Percentiles rank a stretch among this genome's conserved stretches.
These are phyloP conservation scores for Aureobasidium leucospermi DNA, from an alignment of 2,329 filamentous ascomycete species.

Conservation along the genomic window DNA sequence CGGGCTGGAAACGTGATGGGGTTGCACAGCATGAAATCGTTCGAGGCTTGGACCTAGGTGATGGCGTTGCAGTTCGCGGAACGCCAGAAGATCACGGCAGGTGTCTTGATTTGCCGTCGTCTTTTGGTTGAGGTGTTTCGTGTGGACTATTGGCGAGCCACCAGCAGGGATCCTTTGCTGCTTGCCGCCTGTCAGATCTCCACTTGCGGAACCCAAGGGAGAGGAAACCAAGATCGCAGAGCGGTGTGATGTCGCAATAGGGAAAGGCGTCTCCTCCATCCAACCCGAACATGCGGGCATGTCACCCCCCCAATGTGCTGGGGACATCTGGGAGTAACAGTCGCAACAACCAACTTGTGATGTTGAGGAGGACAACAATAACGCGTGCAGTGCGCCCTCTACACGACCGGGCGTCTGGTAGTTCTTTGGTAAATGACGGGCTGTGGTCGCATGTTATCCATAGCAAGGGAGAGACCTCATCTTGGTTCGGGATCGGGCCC, in stretches of 20 bases:
- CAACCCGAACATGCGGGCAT: not conserved
- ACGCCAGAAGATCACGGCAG: not conserved
- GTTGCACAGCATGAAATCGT: not conserved
- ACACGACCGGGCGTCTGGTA: not conserved
- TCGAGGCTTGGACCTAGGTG: not conserved
- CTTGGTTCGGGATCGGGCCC: constrained; percentile 7
- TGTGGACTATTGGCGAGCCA: not conserved
- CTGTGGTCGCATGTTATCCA: not conserved
- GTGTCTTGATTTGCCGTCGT: not conserved
- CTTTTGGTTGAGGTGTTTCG: not conserved
- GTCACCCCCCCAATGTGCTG: not conserved
- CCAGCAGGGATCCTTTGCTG: not conserved
- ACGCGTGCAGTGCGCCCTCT: not conserved
- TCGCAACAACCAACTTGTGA: not conserved
- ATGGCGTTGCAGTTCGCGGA: not conserved
- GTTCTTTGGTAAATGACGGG: not conserved
- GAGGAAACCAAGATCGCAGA: not conserved
- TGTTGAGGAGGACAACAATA: not conserved
- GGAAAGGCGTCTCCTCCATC: not conserved
- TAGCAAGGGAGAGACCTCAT: not conserved
- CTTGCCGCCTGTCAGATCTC: constrained; percentile 1
- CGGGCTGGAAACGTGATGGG: not conserved
- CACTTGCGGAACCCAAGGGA: not conserved
- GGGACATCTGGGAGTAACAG: not conserved
- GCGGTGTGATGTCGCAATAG: not conserved